Evolutionary conservation across 2,329 filamentous ascomycete species (phyloP).

Genomic region (Sclerotinia borealis): DNA sequence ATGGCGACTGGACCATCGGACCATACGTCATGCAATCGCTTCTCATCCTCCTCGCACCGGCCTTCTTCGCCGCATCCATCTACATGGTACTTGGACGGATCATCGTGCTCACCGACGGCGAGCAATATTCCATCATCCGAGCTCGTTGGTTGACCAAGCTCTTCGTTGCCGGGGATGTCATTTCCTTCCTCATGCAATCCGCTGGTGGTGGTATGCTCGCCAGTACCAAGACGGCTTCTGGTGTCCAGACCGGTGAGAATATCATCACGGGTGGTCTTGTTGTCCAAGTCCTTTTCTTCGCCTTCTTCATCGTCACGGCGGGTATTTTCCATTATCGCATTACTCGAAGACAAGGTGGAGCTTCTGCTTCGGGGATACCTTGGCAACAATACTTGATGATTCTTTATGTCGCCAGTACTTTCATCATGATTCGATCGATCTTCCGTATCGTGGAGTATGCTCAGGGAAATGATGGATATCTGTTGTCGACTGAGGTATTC

Average conservation of each 20-base stretch:
- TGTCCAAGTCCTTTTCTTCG: conserved; percentile 46
- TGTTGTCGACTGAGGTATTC: conserved; percentile 40
- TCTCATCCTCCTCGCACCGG: conserved; percentile 36
- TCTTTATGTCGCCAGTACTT: conserved; percentile 37
- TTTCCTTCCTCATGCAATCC: conserved; percentile 40
- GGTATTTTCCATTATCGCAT: conserved; percentile 20
- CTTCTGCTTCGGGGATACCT: not conserved
- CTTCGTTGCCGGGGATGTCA: conserved; percentile 41
- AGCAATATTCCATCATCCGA: conserved; percentile 33
- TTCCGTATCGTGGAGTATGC: conserved; percentile 45
- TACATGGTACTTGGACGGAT: conserved; percentile 39
- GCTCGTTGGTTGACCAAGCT: conserved; percentile 37
- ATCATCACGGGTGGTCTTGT: conserved; percentile 43
- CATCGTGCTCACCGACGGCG: conserved; percentile 33
- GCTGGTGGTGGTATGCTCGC: conserved; percentile 23
- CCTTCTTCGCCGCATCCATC: conserved; percentile 37
- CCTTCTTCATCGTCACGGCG: conserved; percentile 39
- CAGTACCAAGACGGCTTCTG: conserved; percentile 10
- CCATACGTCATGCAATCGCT: conserved; percentile 35
- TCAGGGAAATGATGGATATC: conserved; percentile 38
- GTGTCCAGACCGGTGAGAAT: conserved; percentile 32
- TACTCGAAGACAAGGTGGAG: conserved; percentile 6
- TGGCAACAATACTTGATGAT: conserved; percentile 35
- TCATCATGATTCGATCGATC: conserved; percentile 44
- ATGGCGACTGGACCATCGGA: conserved; percentile 23